These are phyloP conservation scores for Mycena filopes DNA, from an alignment of 768 basidiomycete genomes.

Conservation along the genomic window DNA sequence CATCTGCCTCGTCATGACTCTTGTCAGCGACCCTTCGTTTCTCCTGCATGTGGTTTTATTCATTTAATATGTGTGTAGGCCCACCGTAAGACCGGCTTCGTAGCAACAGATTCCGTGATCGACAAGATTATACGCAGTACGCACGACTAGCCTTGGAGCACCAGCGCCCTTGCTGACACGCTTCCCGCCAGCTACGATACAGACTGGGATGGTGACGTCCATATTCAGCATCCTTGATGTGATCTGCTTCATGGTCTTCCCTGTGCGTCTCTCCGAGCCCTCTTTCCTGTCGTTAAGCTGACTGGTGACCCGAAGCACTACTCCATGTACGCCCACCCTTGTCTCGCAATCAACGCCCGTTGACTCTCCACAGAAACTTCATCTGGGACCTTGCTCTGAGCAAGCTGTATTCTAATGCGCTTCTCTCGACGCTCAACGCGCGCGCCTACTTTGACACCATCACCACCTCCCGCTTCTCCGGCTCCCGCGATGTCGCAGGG, in stretches of 20 bases:
- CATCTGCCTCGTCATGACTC: constrained; percentile 48
- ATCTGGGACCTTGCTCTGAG: constrained; percentile 36
- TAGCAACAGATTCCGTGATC: constrained; percentile 47
- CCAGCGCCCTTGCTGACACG: constrained; percentile 8
- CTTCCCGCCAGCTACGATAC: constrained; percentile 38
- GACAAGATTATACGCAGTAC: constrained; percentile 46
- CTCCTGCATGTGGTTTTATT: not conserved
- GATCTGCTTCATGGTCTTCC: constrained; percentile 40
- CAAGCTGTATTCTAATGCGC: constrained; percentile 59
- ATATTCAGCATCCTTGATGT: constrained; percentile 44
- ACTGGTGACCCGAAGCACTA: not conserved
- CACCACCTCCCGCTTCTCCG: not conserved
- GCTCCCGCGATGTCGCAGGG: not conserved
- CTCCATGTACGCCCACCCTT: not conserved
- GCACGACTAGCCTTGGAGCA: constrained; percentile 12
- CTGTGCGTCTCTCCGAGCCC: constrained; percentile 27
- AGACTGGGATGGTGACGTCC: constrained; percentile 42
- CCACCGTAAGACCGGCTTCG: constrained; percentile 48
- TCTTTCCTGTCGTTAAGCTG: not conserved
- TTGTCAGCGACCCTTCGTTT: constrained; percentile 48
- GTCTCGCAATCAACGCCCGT: too few species aligned
- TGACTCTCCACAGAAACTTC: constrained; percentile 14
- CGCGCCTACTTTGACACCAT: constrained; percentile 41
- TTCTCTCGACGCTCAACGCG: constrained; percentile 60
- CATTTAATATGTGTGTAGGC: constrained; percentile 39